Conservation (phyloP, 768 basidiomycete genomes). For the Calocybe cyanea region DNA sequence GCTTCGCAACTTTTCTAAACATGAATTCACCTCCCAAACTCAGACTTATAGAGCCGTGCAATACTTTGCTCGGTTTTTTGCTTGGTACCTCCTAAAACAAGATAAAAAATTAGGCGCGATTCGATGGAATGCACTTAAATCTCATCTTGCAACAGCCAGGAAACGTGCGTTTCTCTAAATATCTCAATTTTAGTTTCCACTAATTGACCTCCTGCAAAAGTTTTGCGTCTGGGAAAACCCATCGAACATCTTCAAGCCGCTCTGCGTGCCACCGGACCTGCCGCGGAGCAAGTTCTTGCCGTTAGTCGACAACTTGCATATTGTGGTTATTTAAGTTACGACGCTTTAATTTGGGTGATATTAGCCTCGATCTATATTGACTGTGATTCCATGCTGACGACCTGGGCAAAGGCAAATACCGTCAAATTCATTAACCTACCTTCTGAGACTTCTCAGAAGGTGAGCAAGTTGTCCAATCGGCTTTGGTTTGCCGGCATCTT, state of each 20-base stretch:
- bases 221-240: slow-evolving; percentile 91
- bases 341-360: slow-evolving; percentile 82
- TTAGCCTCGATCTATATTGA: background rate
- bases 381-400: slow-evolving; percentile 3
- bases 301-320: slow-evolving; percentile 85
- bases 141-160: slow-evolving; percentile 76
- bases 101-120: slow-evolving; percentile 70
- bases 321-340: slow-evolving; percentile 82
- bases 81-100: slow-evolving; percentile 72
- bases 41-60: slow-evolving; percentile 89
- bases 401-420: slow-evolving; percentile 48
- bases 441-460: slow-evolving; percentile 56
- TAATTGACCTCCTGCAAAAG: slow-evolving; percentile 35
- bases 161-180: slow-evolving; percentile 57
- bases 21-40: background rate
- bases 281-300: slow-evolving; percentile 71
- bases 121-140: slow-evolving; percentile 82
- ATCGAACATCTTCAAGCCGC: slow-evolving; percentile 92
- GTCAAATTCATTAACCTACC: slow-evolving; percentile 61
- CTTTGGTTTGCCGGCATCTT: slow-evolving; percentile 89
- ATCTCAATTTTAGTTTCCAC: slow-evolving; percentile 2
- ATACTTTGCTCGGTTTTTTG: slow-evolving; percentile 85
- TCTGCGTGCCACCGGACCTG: slow-evolving; percentile 59
- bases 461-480: slow-evolving; percentile 66
- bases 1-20: background rate